Conservation (phyloP, 768 basidiomycete genomes). For the Clathrus columnatus region DNA sequence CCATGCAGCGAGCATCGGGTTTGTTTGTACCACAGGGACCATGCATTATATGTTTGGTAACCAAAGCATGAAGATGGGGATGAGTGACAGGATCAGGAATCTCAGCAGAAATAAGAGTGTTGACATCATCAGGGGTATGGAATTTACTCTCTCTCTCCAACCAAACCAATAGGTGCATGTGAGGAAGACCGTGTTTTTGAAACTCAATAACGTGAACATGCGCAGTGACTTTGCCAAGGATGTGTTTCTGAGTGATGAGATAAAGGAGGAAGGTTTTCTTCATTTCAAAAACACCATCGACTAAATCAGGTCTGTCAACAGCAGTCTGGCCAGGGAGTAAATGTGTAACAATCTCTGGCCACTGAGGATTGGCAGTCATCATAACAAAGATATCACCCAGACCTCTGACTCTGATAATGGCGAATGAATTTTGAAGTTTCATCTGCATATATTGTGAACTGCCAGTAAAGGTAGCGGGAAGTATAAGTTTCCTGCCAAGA, state of each 20-base stretch:
- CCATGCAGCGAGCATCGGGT: constrained; percentile 32
- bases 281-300: constrained; percentile 38
- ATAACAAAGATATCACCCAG: constrained; percentile 31
- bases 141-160: constrained; percentile 28
- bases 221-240: constrained; percentile 35
- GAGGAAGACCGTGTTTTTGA: constrained; percentile 44
- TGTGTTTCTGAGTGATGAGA: constrained; percentile 24
- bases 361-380: constrained; percentile 31
- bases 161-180: constrained; percentile 43
- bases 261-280: constrained; percentile 30
- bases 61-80: constrained; percentile 29
- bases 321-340: constrained; percentile 31
- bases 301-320: constrained; percentile 39
- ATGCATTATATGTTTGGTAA: constrained; percentile 36
- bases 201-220: constrained; percentile 48
- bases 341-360: constrained; percentile 36
- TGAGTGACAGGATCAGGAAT: constrained; percentile 33
- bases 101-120: constrained; percentile 34
- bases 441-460: constrained; percentile 35
- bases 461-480: constrained; percentile 39
- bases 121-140: constrained; percentile 27
- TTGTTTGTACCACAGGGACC: constrained; percentile 34
- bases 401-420: constrained; percentile 28
- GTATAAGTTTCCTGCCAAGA: constrained; percentile 26
- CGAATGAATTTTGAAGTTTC: constrained; percentile 35